A percentile compares a stretch with the other conserved stretches of the same genome.
phyloP scores from a whole-genome alignment of 192 early-diverging fungal genomes.

The Mortierella claussenii region DNA sequence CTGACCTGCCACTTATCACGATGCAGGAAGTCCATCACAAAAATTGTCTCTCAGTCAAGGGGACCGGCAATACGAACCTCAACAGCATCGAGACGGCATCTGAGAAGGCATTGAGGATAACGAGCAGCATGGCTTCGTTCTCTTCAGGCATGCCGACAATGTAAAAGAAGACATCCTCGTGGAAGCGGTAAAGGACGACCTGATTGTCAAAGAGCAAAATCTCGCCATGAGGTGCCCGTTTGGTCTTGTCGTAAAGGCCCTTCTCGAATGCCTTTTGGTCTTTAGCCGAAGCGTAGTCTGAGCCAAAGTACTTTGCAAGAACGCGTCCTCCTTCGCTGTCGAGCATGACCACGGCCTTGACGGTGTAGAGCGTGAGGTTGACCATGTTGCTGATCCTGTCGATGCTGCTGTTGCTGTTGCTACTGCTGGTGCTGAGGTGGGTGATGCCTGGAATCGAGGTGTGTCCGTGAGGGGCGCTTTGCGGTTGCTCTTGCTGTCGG shows the following conservation, averaged over 20 bases:
- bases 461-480: too few relatives aligned
- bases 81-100: constrained; percentile 89
- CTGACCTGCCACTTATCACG: too few relatives aligned
- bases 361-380: constrained; percentile 87
- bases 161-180: constrained; percentile 91
- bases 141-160: constrained; percentile 91
- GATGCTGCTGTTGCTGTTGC: too few relatives aligned
- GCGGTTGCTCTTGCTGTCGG: too few relatives aligned
- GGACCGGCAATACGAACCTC: constrained; percentile 62
- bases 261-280: constrained; percentile 94
- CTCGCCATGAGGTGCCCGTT: constrained; percentile 78
- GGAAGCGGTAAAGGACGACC: constrained; percentile 87
- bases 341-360: constrained; percentile 90
- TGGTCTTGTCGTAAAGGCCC: constrained; percentile 92
- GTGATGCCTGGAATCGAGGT: too few relatives aligned
- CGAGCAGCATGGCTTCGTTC: constrained; percentile 90
- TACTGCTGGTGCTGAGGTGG: too few relatives aligned
- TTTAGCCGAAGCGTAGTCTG: constrained; percentile 72
- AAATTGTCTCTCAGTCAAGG: too few relatives aligned
- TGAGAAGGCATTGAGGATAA: constrained; percentile 81
- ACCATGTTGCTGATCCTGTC: constrained; percentile 74
- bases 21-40: too few relatives aligned
- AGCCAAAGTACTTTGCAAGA: constrained; percentile 91
- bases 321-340: constrained; percentile 94
- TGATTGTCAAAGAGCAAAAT: constrained; percentile 95